Percentiles rank a stretch among this genome's conserved stretches.
Conservation (phyloP, 1,284 basidiomycete genomes). For the Porogramme epimiltina region DNA sequence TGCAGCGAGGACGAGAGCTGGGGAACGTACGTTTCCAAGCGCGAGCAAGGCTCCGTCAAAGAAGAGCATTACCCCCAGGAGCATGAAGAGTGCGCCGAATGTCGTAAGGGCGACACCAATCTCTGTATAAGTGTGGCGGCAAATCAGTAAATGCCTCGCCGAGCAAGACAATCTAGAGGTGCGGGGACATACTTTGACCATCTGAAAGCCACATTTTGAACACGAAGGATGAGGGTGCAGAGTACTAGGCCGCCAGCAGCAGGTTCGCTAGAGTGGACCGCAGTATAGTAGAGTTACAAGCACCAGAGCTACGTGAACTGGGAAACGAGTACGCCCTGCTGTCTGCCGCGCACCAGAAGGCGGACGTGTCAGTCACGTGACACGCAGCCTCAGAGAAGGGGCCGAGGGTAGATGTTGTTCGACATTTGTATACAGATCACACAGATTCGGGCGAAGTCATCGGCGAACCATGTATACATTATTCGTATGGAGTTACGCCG, state of each 20-base stretch:
- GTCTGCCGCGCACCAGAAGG: background rate
- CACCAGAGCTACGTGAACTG: too few relatives aligned
- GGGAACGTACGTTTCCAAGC: slow-evolving; percentile 82
- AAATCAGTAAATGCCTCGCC: background rate
- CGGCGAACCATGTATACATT: slow-evolving; percentile 6
- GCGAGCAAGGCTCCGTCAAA: slow-evolving; percentile 98
- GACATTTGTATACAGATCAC: too few relatives aligned
- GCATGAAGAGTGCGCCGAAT: slow-evolving; percentile 96
- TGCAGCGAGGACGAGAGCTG: background rate
- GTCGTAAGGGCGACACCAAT: slow-evolving; percentile 97
- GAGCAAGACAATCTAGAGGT: background rate
- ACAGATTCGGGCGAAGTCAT: background rate
- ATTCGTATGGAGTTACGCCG: slow-evolving; percentile 2
- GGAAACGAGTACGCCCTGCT: too few relatives aligned
- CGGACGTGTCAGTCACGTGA: background rate
- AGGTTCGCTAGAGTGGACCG: background rate
- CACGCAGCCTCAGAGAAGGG: too few relatives aligned
- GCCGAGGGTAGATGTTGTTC: too few relatives aligned
- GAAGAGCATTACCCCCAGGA: slow-evolving; percentile 93
- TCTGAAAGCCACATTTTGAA: slow-evolving; percentile 28
- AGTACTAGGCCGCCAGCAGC: slow-evolving; percentile 2
- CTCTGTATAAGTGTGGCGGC: slow-evolving; percentile 50
- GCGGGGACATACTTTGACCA: slow-evolving; percentile 26
- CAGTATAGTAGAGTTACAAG: too few relatives aligned
- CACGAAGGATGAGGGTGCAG: background rate